Evolutionary conservation across 2,329 filamentous ascomycete species (phyloP).

Genomic region (Penicillium sp.): DNA sequence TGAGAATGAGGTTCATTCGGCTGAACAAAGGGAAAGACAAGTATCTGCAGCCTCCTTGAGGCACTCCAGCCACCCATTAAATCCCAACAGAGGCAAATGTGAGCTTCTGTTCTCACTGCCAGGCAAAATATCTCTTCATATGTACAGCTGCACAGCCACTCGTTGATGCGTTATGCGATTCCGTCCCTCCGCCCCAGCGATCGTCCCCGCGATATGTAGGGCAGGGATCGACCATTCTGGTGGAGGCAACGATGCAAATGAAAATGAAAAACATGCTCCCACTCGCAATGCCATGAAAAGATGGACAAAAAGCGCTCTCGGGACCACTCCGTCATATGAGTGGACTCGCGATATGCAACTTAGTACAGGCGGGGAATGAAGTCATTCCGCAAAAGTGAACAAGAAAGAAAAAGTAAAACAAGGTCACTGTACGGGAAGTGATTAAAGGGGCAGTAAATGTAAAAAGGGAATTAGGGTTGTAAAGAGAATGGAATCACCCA

Average conservation of each 20-base stretch:
- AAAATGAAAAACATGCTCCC: constrained; percentile 11
- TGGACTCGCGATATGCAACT: constrained; percentile 31
- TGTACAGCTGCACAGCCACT: constrained; percentile 39
- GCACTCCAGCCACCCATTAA: constrained; percentile 30
- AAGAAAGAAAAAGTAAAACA: constrained; percentile 11
- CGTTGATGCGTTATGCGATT: constrained; percentile 17
- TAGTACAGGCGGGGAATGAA: constrained; percentile 28
- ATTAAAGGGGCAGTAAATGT: constrained; percentile 39
- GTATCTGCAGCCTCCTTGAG: constrained; percentile 32
- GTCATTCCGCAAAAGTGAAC: constrained; percentile 17
- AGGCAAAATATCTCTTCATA: constrained; percentile 25
- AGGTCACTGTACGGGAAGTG: constrained; percentile 35
- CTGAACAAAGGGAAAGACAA: constrained; percentile 39
- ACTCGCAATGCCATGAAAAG: neutral
- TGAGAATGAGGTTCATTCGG: constrained; percentile 26
- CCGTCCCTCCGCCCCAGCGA: constrained; percentile 9
- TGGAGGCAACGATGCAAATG: constrained; percentile 7
- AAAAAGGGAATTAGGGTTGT: constrained; percentile 29
- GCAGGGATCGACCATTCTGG: neutral
- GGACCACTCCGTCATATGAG: too few species aligned
- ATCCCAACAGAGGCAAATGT: constrained; percentile 16
- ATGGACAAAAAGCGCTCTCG: constrained; percentile 1
- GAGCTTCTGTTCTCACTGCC: constrained; percentile 22
- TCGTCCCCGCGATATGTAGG: constrained; percentile 1
- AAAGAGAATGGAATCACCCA: constrained; percentile 32